Conservation (phyloP, 805 yeast genomes). For the Debaryomyces prosopidis region DNA sequence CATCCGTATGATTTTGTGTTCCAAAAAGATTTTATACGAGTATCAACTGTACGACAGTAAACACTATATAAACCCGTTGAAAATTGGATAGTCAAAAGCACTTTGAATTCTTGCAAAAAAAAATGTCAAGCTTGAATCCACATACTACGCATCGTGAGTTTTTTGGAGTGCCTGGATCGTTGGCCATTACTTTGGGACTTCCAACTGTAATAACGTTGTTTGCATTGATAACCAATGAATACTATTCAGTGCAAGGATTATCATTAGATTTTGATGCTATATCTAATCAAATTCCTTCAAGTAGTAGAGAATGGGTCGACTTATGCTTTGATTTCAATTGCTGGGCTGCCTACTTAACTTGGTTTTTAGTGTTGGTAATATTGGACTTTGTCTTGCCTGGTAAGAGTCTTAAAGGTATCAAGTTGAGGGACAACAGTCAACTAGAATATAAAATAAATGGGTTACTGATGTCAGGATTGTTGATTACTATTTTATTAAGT, state of each 20-base stretch:
- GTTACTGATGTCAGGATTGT: conserved; percentile 47
- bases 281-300: conserved; percentile 32
- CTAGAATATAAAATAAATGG: conserved; percentile 85
- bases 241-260: conserved; percentile 52
- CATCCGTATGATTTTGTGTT: too few relatives aligned
- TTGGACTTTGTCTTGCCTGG: conserved; percentile 68
- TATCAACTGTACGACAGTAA: too few relatives aligned
- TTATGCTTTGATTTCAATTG: conserved; percentile 45
- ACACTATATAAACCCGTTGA: too few relatives aligned
- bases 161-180: conserved; percentile 74
- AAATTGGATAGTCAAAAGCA: too few relatives aligned
- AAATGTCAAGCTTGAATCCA: conserved; percentile 56
- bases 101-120: not conserved
- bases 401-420: conserved; percentile 58
- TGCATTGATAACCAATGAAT: conserved; percentile 61
- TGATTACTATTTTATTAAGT: conserved; percentile 40
- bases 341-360: conserved; percentile 65
- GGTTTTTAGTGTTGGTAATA: conserved; percentile 69
- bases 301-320: conserved; percentile 19
- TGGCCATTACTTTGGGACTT: conserved; percentile 61
- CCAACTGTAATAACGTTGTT: conserved; percentile 64
- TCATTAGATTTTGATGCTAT: conserved; percentile 42
- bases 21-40: too few relatives aligned
- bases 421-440: conserved; percentile 71
- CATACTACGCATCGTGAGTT: conserved; percentile 71